phyloP scores from a whole-genome alignment of 495 filamentous ascomycete species.

The Penicillium canescens region DNA sequence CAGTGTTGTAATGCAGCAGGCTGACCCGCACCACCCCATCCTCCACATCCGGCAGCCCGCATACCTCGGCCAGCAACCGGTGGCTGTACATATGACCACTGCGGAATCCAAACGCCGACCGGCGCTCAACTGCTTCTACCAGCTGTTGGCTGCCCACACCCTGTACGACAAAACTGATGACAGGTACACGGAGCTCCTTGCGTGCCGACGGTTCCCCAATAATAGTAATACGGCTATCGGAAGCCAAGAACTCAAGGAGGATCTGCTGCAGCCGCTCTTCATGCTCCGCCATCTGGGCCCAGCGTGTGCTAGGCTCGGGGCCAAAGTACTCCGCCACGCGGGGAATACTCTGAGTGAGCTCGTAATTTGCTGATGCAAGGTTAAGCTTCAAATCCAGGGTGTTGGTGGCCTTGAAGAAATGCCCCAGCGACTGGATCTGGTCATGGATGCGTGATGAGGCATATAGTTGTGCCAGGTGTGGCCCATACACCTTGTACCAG shows the following conservation, averaged over 20 bases:
- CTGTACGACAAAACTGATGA: slow-evolving; percentile 63
- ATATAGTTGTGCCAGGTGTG: slow-evolving; percentile 69
- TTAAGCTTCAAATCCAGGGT: slow-evolving; percentile 64
- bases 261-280: slow-evolving; percentile 59
- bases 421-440: slow-evolving; percentile 55
- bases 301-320: slow-evolving; percentile 34
- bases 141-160: slow-evolving; percentile 56
- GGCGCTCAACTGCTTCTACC: slow-evolving; percentile 61
- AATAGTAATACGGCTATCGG: slow-evolving; percentile 49
- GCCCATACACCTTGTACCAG: slow-evolving; percentile 78
- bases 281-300: slow-evolving; percentile 54
- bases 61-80: slow-evolving; percentile 57
- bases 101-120: slow-evolving; percentile 57
- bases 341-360: slow-evolving; percentile 61
- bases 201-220: slow-evolving; percentile 54
- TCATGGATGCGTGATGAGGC: slow-evolving; percentile 46
- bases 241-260: slow-evolving; percentile 56
- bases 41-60: slow-evolving; percentile 49
- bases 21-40: slow-evolving; percentile 70
- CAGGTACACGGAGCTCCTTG: slow-evolving; percentile 54
- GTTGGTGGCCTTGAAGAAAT: slow-evolving; percentile 63
- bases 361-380: slow-evolving; percentile 65
- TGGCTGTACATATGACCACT: slow-evolving; percentile 71
- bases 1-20: slow-evolving; percentile 75
- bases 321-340: slow-evolving; percentile 57